Evolutionary conservation across 176 grass and related monocot species (phyloP), one percentile per base, ranked within the genome.

Genomic region (Triticum turgidum): DNA sequence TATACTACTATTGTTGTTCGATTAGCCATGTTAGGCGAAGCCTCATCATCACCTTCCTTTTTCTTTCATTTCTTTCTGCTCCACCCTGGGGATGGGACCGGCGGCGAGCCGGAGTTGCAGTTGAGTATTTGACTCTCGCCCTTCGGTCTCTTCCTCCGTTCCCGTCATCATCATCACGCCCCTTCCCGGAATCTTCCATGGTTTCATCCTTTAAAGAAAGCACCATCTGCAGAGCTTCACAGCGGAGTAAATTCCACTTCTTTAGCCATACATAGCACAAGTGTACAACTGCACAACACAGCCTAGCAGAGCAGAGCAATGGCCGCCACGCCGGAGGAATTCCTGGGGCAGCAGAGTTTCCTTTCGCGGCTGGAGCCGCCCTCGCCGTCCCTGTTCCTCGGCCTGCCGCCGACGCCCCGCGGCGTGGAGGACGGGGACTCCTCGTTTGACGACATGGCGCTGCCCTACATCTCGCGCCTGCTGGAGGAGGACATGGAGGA

Each of bases 401-500:
- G 66, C 83, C 69, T 89, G 10, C 69, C 88, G 9, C 35, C 88
- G 2, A 69, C 83, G 20, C 69, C 88, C 18, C 17, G 18, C 7
- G 14, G 3, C 70, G 10, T 4, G 25, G 70, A 32, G 47, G 76
- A 49, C 7, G 11, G 41, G 17, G 68, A 37, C 22, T 5, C 25
- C 42, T 56, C 41, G 10, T 65, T 24, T 32, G 32, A 89, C 41
- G 89, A 83, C 56, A 69, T 86, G 6, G 73, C 82, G 9, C 80
- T 87, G 25, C 84, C 73, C 21, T 85, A 80, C 82, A 45, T 85
- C 83, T 76, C 70, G 24, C 83, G 56, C 7, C 64, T 89, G 77
- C 88, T 89, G 88, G 82, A 80, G 56, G 88, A 89, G 33, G 88
- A 76, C 77, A 34, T 80, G 6, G 69, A 85, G 14, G 77, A 80